Evolutionary conservation across 2,329 filamentous ascomycete genomes (phyloP).

Genomic region (Aspergillus hortae): DNA sequence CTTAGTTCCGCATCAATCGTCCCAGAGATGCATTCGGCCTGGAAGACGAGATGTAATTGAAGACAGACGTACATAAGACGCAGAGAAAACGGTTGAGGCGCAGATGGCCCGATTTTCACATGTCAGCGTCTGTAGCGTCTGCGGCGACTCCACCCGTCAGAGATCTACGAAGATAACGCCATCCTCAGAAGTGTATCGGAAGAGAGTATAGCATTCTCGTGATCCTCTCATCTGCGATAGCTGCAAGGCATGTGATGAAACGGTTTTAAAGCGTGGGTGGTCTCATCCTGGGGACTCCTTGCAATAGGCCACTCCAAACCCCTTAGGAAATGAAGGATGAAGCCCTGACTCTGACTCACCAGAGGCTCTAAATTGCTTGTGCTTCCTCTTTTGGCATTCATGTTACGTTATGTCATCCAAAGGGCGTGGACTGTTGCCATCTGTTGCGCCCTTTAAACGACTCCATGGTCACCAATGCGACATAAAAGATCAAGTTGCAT

Average conservation of each 20-base stretch:
- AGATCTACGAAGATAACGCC: background rate
- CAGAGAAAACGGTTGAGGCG: slow-evolving; percentile 5
- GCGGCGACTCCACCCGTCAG: background rate
- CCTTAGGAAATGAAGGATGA: background rate
- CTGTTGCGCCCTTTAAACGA: too few species aligned
- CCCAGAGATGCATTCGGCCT: background rate
- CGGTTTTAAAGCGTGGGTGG: too few species aligned
- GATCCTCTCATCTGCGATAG: too few species aligned
- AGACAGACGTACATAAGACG: background rate
- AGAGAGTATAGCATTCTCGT: too few species aligned
- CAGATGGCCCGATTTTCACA: slow-evolving; percentile 19
- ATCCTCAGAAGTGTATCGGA: too few species aligned
- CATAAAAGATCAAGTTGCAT: too few species aligned
- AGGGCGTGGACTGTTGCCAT: background rate
- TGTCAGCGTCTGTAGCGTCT: slow-evolving; percentile 9
- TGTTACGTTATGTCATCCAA: background rate
- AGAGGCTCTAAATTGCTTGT: background rate
- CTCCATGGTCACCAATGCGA: too few species aligned
- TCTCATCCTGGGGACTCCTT: too few species aligned
- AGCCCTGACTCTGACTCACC: background rate
- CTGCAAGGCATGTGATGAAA: too few species aligned
- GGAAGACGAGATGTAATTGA: background rate
- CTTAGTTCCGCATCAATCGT: too few species aligned
- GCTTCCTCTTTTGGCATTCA: background rate
- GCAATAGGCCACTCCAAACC: too few species aligned